These are phyloP conservation scores for Asterochloris sp. DNA, from an alignment of 139 green algal genomes.

Conservation along the genomic window DNA sequence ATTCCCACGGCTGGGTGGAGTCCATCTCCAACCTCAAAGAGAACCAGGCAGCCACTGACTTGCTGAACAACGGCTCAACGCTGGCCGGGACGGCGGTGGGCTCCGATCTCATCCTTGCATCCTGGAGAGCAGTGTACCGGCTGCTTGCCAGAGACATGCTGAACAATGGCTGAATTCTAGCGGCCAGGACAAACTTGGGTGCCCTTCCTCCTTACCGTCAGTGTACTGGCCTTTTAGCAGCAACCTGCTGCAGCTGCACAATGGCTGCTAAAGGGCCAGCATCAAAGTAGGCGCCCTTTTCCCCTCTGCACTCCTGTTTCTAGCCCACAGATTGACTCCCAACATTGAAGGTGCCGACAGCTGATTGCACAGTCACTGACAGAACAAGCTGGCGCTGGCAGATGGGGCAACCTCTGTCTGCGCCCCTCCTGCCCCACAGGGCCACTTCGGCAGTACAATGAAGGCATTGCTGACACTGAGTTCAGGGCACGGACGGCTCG, in stretches of 20 bases:
- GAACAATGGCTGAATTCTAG: background rate
- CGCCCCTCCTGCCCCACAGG: no score
- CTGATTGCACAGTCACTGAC: no score
- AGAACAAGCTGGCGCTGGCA: background rate
- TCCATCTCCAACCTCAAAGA: slow-evolving; percentile 67
- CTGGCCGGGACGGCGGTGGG: background rate
- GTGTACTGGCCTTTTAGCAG: background rate
- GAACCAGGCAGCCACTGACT: slow-evolving; percentile 51
- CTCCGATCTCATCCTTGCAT: background rate
- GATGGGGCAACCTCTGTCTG: background rate
- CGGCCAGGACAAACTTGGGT: background rate
- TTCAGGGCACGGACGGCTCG: no score
- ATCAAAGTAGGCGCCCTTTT: no score
- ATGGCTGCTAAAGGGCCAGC: no score
- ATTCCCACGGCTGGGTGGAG: slow-evolving; percentile 70
- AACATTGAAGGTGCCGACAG: no score
- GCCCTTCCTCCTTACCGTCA: background rate
- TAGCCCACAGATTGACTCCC: no score
- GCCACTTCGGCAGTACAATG: no score
- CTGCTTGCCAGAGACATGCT: background rate
- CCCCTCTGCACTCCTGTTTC: no score
- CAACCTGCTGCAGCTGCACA: no score
- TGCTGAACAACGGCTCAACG: slow-evolving; percentile 9
- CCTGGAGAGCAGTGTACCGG: background rate
- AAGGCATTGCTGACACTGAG: no score